Evolutionary conservation across 495 filamentous ascomycete genomes (phyloP).

Genomic region (Penicillium canariense): DNA sequence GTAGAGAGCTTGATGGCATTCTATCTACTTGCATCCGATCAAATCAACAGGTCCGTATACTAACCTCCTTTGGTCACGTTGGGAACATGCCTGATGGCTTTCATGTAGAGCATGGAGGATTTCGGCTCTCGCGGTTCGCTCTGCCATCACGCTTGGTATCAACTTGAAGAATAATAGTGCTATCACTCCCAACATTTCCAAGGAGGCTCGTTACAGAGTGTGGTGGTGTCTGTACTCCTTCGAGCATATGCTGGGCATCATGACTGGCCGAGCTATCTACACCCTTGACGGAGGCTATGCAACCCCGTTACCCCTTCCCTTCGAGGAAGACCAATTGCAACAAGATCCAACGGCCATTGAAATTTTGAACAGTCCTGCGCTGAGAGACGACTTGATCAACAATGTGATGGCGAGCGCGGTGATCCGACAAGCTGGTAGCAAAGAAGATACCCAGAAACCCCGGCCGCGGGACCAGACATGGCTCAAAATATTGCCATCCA

Average conservation of each 20-base stretch:
- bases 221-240: conserved; percentile 66
- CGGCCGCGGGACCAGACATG: conserved; percentile 24
- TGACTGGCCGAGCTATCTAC: conserved; percentile 58
- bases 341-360: conserved; percentile 29
- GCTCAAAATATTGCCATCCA: conserved; percentile 33
- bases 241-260: conserved; percentile 57
- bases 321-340: conserved; percentile 52
- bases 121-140: conserved; percentile 58
- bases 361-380: conserved; percentile 26
- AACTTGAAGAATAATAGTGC: conserved; percentile 58
- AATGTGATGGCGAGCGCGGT: conserved; percentile 33
- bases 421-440: conserved; percentile 27
- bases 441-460: conserved; percentile 18
- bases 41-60: conserved; percentile 58
- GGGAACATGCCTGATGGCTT: background rate
- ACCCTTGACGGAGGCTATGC: conserved; percentile 51
- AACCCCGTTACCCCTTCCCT: conserved; percentile 55
- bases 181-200: conserved; percentile 46
- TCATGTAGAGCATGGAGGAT: conserved; percentile 59
- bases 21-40: conserved; percentile 60
- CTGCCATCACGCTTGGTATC: conserved; percentile 61
- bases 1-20: conserved; percentile 58
- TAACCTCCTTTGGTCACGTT: background rate
- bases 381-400: conserved; percentile 35
- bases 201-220: conserved; percentile 57